Base-by-base conservation (phyloP, 2,329 filamentous ascomycete species). In the Botrytis fabae region DNA sequence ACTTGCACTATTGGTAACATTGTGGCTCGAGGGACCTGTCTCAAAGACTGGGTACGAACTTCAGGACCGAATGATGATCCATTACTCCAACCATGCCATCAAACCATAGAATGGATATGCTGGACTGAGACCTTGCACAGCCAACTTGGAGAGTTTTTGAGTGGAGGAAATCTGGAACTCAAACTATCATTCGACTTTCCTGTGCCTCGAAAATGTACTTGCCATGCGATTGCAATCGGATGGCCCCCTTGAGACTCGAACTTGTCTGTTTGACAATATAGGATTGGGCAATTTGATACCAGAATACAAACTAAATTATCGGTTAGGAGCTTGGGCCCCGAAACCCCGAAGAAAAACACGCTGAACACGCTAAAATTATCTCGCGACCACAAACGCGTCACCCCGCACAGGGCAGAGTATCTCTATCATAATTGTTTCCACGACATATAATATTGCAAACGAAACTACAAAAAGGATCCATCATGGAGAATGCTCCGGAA, bases 361-460 rank as follows among this genome's bases (percentile, higher is more conserved):
- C 68, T 70, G 59, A 61, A 61, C 38, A 60, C 66, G 51, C 51
- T 40, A 60, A 46, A 61, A 46, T 44, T 8, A 44, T 35, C 1
- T 25, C 68, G 54, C 68, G 51, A 66, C 20, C 60, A 65, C 60
- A 54, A 66, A 66, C 69, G 61, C 69, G 60, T 65, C 69, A 25
- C 38, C 61, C 69, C 22, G 59, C 59, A 54, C 51, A 57, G 51
- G 51, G 51, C 63, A 28, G 51, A n/a, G 51, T 70, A n/a, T 42
- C 46, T 51, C 16, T 20, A 40, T 68, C 35, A 57, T 25, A 42
- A 42, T 68, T 20, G 54, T 57, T 68, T 5, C n/a, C 35, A 42
- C 48, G 38, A 57, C 48, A 42, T 32, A 28, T 5, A 32, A 10
- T 57, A 57, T 57, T 22, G 20, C 46, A 54, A 64, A 1, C 32